Evolutionary conservation across 805 yeast genomes (phyloP).

Genomic region (Torulaspora franciscae): DNA sequence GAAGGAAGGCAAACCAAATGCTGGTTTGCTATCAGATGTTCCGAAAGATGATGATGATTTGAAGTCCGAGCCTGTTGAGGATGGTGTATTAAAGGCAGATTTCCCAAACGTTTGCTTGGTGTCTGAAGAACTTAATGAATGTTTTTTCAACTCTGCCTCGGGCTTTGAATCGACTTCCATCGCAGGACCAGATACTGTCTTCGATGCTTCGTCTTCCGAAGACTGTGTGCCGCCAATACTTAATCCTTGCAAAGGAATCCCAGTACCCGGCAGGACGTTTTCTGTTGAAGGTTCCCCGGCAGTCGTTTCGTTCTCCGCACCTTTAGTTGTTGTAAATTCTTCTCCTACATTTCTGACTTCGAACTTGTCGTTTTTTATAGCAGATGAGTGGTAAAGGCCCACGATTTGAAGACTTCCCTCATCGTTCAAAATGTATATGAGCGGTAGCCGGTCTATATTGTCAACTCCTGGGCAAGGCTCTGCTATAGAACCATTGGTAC

Average conservation of each 20-base stretch:
- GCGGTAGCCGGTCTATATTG: slow-evolving; percentile 56
- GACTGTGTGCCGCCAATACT: no score
- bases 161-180: not conserved
- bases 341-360: not conserved
- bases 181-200: no score
- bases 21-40: not conserved
- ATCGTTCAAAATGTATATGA: slow-evolving; percentile 56
- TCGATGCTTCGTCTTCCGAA: no score
- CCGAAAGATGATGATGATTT: slow-evolving; percentile 14
- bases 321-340: not conserved
- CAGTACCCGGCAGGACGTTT: no score
- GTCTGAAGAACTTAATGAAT: not conserved
- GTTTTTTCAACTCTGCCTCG: not conserved
- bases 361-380: slow-evolving; percentile 37
- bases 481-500: slow-evolving; percentile 40
- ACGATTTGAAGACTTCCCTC: slow-evolving; percentile 60
- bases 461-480: slow-evolving; percentile 60
- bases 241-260: no score
- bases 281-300: not conserved
- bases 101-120: slow-evolving; percentile 6
- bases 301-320: not conserved
- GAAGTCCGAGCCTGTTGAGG: no score
- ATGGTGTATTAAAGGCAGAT: not conserved
- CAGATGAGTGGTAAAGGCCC: slow-evolving; percentile 56
- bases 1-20: slow-evolving; percentile 11